Conservation (phyloP, 2,329 filamentous ascomycete species). For the Xylariales sp. region DNA sequence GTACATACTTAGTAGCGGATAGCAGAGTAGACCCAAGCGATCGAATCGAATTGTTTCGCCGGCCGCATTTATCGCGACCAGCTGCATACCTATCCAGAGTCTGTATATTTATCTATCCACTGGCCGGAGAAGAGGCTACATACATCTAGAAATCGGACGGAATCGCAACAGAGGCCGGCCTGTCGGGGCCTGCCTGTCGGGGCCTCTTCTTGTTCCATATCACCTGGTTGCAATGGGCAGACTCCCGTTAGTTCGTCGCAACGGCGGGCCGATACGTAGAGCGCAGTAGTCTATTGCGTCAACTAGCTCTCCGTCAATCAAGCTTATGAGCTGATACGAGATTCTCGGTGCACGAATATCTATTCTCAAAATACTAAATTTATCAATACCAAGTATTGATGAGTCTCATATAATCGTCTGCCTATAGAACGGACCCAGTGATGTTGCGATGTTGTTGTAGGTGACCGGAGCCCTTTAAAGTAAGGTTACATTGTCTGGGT, state of each 20-base stretch:
- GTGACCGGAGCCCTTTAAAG: slow-evolving; percentile 21
- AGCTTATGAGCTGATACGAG: background rate
- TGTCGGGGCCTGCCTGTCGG: background rate
- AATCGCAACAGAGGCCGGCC: slow-evolving; percentile 19
- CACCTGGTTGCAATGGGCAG: background rate
- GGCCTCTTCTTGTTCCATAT: background rate
- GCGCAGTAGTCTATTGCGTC: slow-evolving; percentile 1
- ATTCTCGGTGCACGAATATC: slow-evolving; percentile 13
- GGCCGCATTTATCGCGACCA: slow-evolving; percentile 30
- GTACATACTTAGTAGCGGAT: no score
- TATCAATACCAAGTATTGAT: slow-evolving; percentile 15
- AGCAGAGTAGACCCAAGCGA: slow-evolving; percentile 7
- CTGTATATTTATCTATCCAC: slow-evolving; percentile 4
- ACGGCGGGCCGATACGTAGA: background rate
- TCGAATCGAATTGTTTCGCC: slow-evolving; percentile 22
- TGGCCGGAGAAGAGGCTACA: background rate
- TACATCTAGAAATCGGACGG: slow-evolving; percentile 16
- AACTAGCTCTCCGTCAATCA: slow-evolving; percentile 8
- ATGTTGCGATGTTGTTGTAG: background rate
- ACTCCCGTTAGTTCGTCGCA: background rate
- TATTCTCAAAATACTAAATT: slow-evolving; percentile 3
- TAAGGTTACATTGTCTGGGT: slow-evolving; percentile 26
- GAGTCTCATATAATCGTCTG: background rate
- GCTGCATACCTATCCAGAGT: slow-evolving; percentile 2
- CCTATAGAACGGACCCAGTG: no score